These are phyloP conservation scores for Botrytis byssoidea DNA, from an alignment of 2,329 filamentous ascomycete genomes.

Conservation along the genomic window DNA sequence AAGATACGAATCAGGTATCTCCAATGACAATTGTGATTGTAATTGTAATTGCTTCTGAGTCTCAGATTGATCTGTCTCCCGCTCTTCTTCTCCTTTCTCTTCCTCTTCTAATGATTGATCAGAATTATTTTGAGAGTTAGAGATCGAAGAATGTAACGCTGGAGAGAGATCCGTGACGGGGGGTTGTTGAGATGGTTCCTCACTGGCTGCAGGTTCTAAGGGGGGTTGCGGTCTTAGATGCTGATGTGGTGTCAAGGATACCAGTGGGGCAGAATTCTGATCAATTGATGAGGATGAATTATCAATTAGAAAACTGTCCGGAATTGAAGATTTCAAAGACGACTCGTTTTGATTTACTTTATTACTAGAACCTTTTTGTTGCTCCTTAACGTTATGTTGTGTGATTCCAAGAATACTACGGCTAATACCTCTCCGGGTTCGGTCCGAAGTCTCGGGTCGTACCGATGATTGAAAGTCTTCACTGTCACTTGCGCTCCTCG, in stretches of 20 bases:
- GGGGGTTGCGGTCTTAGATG: not conserved
- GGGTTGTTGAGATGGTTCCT: not conserved
- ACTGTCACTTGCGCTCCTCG: conserved; percentile 8
- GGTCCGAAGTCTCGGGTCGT: conserved; percentile 19
- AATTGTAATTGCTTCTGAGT: not conserved
- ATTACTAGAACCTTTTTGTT: not conserved
- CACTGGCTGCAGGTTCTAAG: conserved; percentile 10
- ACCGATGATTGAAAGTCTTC: conserved; percentile 3
- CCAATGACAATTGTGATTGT: not conserved
- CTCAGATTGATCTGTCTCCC: not conserved
- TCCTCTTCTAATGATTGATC: not conserved
- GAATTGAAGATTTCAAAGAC: not conserved
- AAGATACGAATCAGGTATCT: conserved; percentile 18
- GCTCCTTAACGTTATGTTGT: conserved; percentile 14
- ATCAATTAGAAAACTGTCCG: conserved; percentile 9
- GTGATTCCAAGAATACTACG: conserved; percentile 11
- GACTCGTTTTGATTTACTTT: not conserved
- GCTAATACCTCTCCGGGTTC: conserved; percentile 13
- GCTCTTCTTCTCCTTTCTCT: not conserved
- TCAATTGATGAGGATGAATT: not conserved
- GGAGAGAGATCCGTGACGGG: not conserved
- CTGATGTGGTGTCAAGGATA: conserved; percentile 15
- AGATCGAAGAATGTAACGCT: not conserved
- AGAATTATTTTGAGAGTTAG: not conserved
- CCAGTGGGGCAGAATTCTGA: conserved; percentile 5